These are phyloP conservation scores for Talaromyces piceae DNA, from an alignment of 2,329 filamentous ascomycete genomes.

Conservation along the genomic window DNA sequence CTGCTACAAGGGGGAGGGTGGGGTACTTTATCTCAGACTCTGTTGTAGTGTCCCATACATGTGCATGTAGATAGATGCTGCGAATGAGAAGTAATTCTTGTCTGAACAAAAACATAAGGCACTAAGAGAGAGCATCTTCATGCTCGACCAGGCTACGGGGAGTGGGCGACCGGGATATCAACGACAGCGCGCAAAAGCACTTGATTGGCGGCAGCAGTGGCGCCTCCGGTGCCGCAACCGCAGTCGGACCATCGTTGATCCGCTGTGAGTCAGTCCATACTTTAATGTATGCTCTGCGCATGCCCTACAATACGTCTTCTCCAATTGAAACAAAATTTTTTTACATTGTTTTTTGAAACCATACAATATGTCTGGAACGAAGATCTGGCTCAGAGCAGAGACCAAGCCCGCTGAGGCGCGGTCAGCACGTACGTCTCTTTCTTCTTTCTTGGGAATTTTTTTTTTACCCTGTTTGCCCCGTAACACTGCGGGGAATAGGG, in stretches of 20 bases:
- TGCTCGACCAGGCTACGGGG: too few species aligned
- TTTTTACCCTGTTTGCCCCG: not conserved
- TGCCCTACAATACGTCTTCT: not conserved
- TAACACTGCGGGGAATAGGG: not conserved
- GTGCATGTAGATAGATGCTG: not conserved
- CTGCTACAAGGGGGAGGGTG: not conserved
- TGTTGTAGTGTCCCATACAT: not conserved
- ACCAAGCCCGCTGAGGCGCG: slow-evolving; percentile 53
- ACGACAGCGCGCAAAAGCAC: not conserved
- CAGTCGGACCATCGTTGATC: slow-evolving; percentile 6
- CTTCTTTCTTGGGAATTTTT: slow-evolving; percentile 3
- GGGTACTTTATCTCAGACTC: not conserved
- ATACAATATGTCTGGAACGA: slow-evolving; percentile 27
- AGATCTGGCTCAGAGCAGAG: slow-evolving; percentile 52
- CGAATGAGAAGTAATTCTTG: not conserved
- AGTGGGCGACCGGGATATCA: too few species aligned
- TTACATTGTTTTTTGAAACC: not conserved
- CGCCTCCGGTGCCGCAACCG: slow-evolving; percentile 9
- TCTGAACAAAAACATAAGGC: not conserved
- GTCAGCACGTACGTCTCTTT: slow-evolving; percentile 35
- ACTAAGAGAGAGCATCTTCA: too few species aligned
- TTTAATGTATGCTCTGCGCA: not conserved
- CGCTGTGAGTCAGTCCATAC: slow-evolving; percentile 12
- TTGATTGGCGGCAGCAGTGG: not conserved
- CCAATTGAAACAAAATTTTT: slow-evolving; percentile 11